Base-by-base conservation (phyloP, 257 asterid species). In the Jaltomata sinuosa region DNA sequence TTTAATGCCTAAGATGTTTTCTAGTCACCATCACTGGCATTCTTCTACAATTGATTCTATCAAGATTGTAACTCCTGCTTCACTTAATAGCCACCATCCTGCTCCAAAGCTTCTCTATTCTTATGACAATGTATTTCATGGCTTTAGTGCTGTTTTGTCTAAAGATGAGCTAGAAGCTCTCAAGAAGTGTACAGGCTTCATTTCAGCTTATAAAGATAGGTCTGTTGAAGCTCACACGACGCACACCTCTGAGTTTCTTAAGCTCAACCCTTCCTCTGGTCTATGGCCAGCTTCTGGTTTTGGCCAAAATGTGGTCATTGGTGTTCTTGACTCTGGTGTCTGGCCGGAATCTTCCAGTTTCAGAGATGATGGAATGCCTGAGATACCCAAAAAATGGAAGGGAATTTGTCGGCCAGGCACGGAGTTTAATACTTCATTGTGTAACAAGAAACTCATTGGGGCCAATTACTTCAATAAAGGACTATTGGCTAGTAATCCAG, bases 391-490 rank as follows among this genome's bases (percentile, higher is more conserved):
- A 18, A 84, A 36, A 22, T 77, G 86, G 86, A 84, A 76, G 42
- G 83, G 83, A n/a, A 40, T 27, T 8, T 84, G 86, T 40, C 19
- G 19, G 31, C 52, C 25, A 25, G 83, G 86, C 22, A 29, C 19
- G 54, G 7, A 45, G n/a, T 84, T 84, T 10, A 36, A 38, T 18
- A 22, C 83, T 54, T 74, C 83, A 27, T 5, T 74, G 54, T 76
- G 86, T 29, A 76, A 84, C 83, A 47, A 0, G 47, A 84, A 84
- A 31, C 79, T 76, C 16, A 76, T 84, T 45, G 86, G 86, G 7
- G 86, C 69, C 11, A 45, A 81, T 11, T 84, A 76, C 49, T 84
- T 84, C 29, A 84, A 76, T 40, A 76, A 76, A 47, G 86, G 83
- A 15, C 6, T 31, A 32, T 8, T 57, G 40, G 86, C 86, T 5